Evolutionary conservation across 257 asterid genomes (phyloP), one percentile per base, ranked within the genome.

Genomic region (Rubia yunnanensis): DNA sequence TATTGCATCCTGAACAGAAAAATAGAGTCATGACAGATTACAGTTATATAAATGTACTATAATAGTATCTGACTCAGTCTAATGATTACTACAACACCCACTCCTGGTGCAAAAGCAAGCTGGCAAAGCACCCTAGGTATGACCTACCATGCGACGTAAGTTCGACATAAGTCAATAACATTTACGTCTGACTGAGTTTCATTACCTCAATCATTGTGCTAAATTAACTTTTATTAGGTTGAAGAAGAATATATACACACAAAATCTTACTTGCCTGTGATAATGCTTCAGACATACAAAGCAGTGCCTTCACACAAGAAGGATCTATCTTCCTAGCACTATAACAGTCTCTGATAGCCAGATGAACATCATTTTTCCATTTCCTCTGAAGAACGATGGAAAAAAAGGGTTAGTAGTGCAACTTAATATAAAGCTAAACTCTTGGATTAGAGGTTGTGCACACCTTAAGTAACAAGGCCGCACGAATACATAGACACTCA

Each of bases 391-490:
- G 64, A 66, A 68, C 73, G 30, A 58, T 8, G 32, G 28, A 23
- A 41, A 15, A 18, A 18, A 52, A 54, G 50, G 9, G 38, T 61
- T 73, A 59, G 18, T 49, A 9, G 30, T 24, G 65, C 15, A 64
- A 31, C 22, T 32, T 50, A 18, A 65, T 10, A 60, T 64, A 32
- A 57, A 53, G 62, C 49, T 30, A 38, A 49, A 69, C 54, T 35
- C 36, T 39, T 31, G 41, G 39, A 57, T 17, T 30, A 44, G 8
- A 32, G 49, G 55, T 74, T 62, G 64, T 69, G 24, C 31, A 62
- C 64, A 94, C 99, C 98, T 90, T 88, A 63, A 94, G 95, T 82
- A 90, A 81, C 80, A 94, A 80, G 72, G 91, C 79, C 36, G 99
- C 95, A 50, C 98, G 99, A 36, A 77, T 72, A 77, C 99, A 94